phyloP scores from a whole-genome alignment of 139 green algal species.

The Chlamydomonas schloesseri region DNA sequence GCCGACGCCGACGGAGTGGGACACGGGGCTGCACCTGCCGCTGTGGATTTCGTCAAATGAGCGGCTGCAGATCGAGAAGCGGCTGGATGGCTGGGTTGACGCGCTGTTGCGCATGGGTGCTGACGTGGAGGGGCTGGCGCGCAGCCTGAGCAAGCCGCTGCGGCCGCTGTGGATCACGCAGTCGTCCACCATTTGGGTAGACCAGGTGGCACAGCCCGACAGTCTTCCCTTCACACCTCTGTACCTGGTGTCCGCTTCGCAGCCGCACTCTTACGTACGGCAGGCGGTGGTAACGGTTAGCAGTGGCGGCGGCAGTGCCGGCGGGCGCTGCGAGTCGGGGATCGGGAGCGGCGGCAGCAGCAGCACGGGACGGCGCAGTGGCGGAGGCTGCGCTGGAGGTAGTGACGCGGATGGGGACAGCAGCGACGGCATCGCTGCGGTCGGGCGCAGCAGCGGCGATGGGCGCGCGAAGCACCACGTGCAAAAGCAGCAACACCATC shows the following conservation, averaged over 20 bases:
- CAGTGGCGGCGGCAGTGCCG: neutral
- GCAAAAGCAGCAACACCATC: too few relatives aligned
- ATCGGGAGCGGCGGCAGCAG: neutral
- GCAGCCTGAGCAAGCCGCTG: conserved; percentile 89
- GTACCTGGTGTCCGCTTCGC: conserved; percentile 90
- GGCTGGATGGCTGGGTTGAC: conserved; percentile 84
- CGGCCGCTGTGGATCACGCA: conserved; percentile 92
- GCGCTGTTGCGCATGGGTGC: conserved; percentile 67
- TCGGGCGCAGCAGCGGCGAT: neutral
- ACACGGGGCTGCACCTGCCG: conserved; percentile 86
- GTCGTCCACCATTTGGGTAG: conserved; percentile 77
- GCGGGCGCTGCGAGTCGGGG: neutral
- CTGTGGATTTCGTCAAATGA: conserved; percentile 86
- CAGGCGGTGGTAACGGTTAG: neutral
- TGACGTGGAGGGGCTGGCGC: conserved; percentile 54
- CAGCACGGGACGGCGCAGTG: neutral
- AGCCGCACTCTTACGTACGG: conserved; percentile 60
- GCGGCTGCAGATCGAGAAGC: conserved; percentile 72
- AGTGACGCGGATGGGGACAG: conserved; percentile 19
- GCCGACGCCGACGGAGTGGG: conserved; percentile 29
- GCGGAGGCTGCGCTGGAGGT: neutral
- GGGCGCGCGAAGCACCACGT: too few relatives aligned
- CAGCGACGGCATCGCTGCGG: neutral
- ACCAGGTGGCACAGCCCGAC: conserved; percentile 69
- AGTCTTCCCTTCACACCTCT: conserved; percentile 87